Conservation (phyloP, 2,329 filamentous ascomycete genomes). For the Dothideomycetes sp. region DNA sequence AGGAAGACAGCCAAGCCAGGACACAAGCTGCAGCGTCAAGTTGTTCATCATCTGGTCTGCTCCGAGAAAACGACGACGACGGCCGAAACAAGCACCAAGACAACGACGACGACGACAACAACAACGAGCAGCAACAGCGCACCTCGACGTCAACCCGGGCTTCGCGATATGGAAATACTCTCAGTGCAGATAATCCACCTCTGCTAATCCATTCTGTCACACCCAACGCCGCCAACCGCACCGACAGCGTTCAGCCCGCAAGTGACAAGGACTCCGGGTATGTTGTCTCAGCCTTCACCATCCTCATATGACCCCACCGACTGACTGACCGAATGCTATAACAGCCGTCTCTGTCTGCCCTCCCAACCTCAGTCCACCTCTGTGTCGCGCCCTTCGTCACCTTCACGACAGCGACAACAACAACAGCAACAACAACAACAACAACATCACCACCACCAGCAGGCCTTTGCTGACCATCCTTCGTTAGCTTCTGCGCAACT, state of each 20-base stretch:
- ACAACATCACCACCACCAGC: background rate
- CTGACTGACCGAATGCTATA: background rate
- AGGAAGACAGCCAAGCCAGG: too few species aligned
- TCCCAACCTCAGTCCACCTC: background rate
- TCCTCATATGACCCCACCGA: background rate
- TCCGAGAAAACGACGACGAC: background rate
- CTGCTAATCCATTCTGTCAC: constrained; percentile 7
- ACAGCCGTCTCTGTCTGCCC: background rate
- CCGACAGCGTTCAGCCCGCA: background rate
- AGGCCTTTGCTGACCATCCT: background rate
- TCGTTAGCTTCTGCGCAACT: background rate
- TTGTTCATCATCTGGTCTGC: too few species aligned
- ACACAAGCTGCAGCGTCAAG: background rate
- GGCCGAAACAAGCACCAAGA: constrained; percentile 13
- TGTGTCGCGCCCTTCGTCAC: background rate
- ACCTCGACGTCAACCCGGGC: background rate
- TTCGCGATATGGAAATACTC: background rate
- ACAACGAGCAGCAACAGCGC: constrained; percentile 2
- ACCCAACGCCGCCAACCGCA: background rate
- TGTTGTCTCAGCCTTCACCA: background rate
- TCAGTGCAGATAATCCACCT: background rate
- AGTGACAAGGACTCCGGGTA: too few species aligned
- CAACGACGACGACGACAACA: constrained; percentile 18
- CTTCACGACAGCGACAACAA: background rate
- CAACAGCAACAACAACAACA: too few species aligned